Evolutionary conservation across 768 basidiomycete species (phyloP), one percentile per base, ranked within the genome.

Genomic region (Lactarius evosmus): DNA sequence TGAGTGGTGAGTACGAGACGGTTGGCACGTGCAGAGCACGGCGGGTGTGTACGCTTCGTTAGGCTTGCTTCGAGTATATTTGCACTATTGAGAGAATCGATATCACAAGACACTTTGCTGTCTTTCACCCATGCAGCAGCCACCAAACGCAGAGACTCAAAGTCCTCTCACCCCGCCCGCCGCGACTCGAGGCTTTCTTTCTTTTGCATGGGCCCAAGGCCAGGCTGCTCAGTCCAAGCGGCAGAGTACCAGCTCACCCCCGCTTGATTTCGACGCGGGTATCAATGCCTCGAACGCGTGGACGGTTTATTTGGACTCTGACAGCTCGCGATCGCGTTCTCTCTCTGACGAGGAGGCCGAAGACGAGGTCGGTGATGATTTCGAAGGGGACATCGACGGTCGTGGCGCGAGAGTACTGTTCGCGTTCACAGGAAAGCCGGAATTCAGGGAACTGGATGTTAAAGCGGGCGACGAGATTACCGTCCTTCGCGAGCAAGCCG

Each of bases 211-310:
- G 50, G 44, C 67, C 25, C 66, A 60, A 17, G 61, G 61, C 34
- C 57, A 56, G 41, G 56, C 44, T n/a, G 62, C 57, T 36, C 59
- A 52, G 25, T 34, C 62, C 30, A 55, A 51, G 54, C 57, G 60
- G 33, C 60, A 60, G 8, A 33, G 30, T 25, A 38, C 46, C 51
- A 29, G 50, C 60, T 29, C 59, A 7, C 55, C 59, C 19, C 34
- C 56, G 1, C 38, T 69, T 44, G 83, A 84, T 56, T 91, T 92
- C 69, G 91, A 91, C 71, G 82, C 85, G 1, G 89, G 91, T 4
- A 81, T 92, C 73, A 91, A 92, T 74, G 80, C 87, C 12, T 91
- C 91, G 1, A 74, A 80, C 7, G 91, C 88, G 12, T 93, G 89
- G 91, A 87, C 88, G 27, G 86, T 83, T 62, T 81, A 83, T 68